Evolutionary conservation across 106 monocot genomes (phyloP).

Genomic region (Narthecium ossifragum): DNA sequence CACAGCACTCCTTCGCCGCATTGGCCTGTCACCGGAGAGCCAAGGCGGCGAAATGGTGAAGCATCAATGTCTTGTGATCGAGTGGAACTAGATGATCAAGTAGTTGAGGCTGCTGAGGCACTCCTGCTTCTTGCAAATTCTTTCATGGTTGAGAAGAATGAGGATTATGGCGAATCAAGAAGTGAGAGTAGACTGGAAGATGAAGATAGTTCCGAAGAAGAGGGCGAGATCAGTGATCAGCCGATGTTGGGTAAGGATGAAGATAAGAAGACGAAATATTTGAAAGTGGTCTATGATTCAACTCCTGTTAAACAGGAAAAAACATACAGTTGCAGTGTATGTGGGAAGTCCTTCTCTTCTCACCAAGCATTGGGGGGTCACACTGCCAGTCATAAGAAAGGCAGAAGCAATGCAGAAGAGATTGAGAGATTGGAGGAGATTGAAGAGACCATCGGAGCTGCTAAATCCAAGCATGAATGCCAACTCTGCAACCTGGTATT

Average conservation of each 20-base stretch:
- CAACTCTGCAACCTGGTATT: too few species aligned
- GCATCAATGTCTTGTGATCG: not conserved
- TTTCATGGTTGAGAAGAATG: too few species aligned
- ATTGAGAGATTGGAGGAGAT: too few species aligned
- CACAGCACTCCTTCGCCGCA: not conserved
- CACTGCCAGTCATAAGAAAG: not conserved
- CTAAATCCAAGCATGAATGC: too few species aligned
- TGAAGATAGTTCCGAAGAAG: too few species aligned
- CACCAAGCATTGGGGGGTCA: constrained; percentile 1
- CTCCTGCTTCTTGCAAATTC: too few species aligned
- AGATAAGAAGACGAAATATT: not conserved
- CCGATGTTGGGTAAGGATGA: not conserved
- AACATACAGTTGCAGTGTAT: not conserved
- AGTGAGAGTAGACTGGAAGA: too few species aligned
- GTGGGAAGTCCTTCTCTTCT: not conserved
- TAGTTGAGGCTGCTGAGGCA: not conserved
- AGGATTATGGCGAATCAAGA: not conserved
- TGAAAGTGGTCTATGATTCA: too few species aligned
- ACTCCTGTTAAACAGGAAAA: too few species aligned
- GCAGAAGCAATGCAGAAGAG: not conserved
- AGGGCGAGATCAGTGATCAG: too few species aligned
- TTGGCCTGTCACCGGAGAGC: not conserved
- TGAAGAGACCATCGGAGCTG: too few species aligned
- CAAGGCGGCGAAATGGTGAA: not conserved
- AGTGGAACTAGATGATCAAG: not conserved